Evolutionary conservation across 1,139 yeast genomes (phyloP), one percentile per base, ranked within the genome.

Genomic region (Candida sojae): DNA sequence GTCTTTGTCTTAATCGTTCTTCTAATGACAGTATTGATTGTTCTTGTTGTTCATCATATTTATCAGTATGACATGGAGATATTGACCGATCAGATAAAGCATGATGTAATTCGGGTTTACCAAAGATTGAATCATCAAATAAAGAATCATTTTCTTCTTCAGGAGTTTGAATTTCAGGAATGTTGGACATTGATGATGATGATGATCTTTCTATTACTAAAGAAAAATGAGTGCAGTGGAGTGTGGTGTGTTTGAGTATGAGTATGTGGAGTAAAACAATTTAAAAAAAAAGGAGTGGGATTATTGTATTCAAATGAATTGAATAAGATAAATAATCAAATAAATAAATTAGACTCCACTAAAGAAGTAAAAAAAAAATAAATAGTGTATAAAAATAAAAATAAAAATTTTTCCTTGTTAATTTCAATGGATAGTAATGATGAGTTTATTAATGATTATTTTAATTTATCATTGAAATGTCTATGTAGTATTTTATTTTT

Each of bases 21-120:
- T 45, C 23, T 11, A 36, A 17, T 3, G 38, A 42, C 44, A 39
- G 45, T 48, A 45, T 36, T 40, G 11, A 43, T 34, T 30, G 42
- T 31, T 41, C 34, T 25, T 9, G 30, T 9, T 26, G 32, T 8
- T 6, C 38, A 7, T 12, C 29, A 3, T 8, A 9, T 7, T 34
- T 29, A 9, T 35, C 40, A 43, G 31, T 36, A n/a, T 59, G 61
- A 44, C 59, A 53, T 4, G 64, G 65, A 31, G 63, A 59, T 25
- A 60, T 55, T 29, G 62, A 56, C 32, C 61, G 49, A 21, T 61
- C 63, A 26, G 48, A 43, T n/a, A 36, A 42, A 23, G 12, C 12
- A 38, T 17, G 32, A 8, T 28, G 32, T 29, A 38, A 38, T 7
- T 38, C 41, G 9, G 41, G 41, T 17, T 38, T 28, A 6, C 33